Conservation (phyloP, 441 rosid genomes). For the Brassica hybrid region DNA sequence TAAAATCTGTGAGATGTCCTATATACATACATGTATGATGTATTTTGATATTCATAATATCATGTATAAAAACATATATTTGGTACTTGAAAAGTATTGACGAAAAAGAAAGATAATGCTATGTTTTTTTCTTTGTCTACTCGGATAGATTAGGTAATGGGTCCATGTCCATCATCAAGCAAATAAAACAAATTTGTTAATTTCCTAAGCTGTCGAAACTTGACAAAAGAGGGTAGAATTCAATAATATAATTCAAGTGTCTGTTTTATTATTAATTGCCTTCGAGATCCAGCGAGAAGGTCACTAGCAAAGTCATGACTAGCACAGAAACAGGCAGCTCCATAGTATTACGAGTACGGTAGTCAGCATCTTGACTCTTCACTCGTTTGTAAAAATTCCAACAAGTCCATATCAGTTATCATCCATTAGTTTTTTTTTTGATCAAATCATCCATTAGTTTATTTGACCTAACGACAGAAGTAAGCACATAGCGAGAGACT, state of each 20-base stretch:
- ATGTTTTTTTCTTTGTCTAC: background rate
- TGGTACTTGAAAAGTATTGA: background rate
- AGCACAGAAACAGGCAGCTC: background rate
- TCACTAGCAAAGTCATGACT: background rate
- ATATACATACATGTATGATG: background rate
- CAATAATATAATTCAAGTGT: background rate
- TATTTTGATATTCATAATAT: background rate
- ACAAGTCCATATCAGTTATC: background rate
- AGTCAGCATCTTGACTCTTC: conserved; percentile 6
- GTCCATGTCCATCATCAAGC: background rate
- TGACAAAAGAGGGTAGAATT: background rate
- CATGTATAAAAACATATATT: background rate
- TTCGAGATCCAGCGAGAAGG: background rate
- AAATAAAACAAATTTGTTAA: background rate
- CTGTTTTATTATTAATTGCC: background rate
- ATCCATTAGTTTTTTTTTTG: background rate
- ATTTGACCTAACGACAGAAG: background rate
- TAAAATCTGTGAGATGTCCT: background rate
- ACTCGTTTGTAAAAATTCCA: conserved; percentile 16
- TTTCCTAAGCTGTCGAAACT: conserved; percentile 2
- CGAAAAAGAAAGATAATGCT: background rate
- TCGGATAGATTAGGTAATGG: background rate
- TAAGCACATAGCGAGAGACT: background rate
- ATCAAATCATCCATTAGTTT: background rate
- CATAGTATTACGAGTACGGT: conserved; percentile 4